Evolutionary conservation across 768 basidiomycete genomes (phyloP).

Genomic region (Phylloporus scabripes): DNA sequence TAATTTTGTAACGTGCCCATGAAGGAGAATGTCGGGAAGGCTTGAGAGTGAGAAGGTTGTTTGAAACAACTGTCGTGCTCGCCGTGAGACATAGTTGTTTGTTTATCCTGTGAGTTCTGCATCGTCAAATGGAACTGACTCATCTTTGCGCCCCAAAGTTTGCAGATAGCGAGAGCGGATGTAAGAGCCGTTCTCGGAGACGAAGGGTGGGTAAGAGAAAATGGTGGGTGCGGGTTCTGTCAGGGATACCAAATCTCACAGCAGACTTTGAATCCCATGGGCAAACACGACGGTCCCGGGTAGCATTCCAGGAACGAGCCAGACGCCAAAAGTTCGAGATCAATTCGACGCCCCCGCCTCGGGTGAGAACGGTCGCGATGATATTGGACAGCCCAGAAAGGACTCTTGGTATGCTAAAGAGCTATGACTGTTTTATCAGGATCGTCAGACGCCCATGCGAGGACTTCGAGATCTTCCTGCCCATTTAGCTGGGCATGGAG

Average conservation of each 20-base stretch:
- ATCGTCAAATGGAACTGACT: conserved; percentile 59
- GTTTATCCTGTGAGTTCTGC: no score
- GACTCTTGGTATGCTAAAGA: conserved; percentile 52
- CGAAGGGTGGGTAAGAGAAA: conserved; percentile 15
- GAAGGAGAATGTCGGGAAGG: conserved; percentile 32
- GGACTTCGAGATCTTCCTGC: conserved; percentile 48
- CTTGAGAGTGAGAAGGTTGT: conserved; percentile 24
- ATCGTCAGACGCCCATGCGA: conserved; percentile 71
- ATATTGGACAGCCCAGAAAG: conserved; percentile 88
- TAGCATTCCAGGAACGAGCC: conserved; percentile 51
- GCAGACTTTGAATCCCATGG: conserved; percentile 39
- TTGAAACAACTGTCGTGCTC: conserved; percentile 52
- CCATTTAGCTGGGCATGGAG: conserved; percentile 53
- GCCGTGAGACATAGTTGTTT: conserved; percentile 86
- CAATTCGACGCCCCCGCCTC: conserved; percentile 61
- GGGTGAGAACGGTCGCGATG: conserved; percentile 80
- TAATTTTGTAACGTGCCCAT: conserved; percentile 68
- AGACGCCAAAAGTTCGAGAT: conserved; percentile 71
- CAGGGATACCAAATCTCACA: conserved; percentile 47
- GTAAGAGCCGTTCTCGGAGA: conserved; percentile 33
- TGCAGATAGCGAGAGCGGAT: conserved; percentile 44
- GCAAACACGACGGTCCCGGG: conserved; percentile 32
- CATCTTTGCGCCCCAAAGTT: conserved; percentile 57
- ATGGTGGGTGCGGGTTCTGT: conserved; percentile 41
- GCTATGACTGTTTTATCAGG: conserved; percentile 70